Evolutionary conservation across 345 rosid species (phyloP), one percentile per base, ranked within the genome.

Genomic region (Aquilaria malaccensis): DNA sequence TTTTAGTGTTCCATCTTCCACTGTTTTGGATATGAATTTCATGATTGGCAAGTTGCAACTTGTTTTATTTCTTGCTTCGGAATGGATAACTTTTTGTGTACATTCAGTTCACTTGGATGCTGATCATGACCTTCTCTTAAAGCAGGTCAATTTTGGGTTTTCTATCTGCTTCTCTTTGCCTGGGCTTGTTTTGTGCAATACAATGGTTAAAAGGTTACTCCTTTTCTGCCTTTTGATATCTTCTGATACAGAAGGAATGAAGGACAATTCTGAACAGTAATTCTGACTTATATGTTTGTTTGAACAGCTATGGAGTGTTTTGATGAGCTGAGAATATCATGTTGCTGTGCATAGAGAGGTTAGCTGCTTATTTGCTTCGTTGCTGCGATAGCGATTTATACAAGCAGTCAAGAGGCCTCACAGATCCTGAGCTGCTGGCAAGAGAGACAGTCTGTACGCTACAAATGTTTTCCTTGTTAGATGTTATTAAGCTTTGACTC

Each of bases 391-490:
- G 88, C 69, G 97, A 87, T 74, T 64, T 87, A 61, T 82, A 81
- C 70, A 85, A 81, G 56, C 86, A 76, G 60, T 59, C 96, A 49
- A 82, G 87, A 66, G 96, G 99, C 67, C 96, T 84, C 61, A 87
- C 81, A 37, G 97, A 94, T 72, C 97, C 97, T 52, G 99, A 90
- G 74, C 65, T 83, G 64, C 97, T 93, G 63, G 96, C 98, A 0
- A 84, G 97, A 80, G 98, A 89, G 80, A 93, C 98, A 1, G 98
- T 89, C 67, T 93, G 98, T 93, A 85, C 60, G 98, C 56, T 56
- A 33, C 64, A 6, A 50, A 64, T 62, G 57, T 50, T 58, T 67
- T 50, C 52, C 51, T 64, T 22, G 55, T 43, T 29, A 49, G 9
- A 62, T 33, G 15, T 41, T 56, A 13, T 65, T 46, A 7, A 48